Base-by-base conservation (phyloP, 768 basidiomycete species). In the Clathrus columnatus region DNA sequence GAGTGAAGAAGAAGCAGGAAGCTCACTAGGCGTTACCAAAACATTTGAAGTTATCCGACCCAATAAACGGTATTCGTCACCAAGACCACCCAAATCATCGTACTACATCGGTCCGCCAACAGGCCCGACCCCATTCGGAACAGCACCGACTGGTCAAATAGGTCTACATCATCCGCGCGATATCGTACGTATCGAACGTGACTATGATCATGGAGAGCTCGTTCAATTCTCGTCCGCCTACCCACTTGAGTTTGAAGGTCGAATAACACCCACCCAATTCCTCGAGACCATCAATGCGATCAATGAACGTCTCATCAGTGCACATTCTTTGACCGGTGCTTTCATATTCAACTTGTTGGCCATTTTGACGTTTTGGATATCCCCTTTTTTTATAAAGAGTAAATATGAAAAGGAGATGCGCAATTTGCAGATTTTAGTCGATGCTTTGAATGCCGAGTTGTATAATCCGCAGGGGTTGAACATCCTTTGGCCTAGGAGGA, bases 151-250 rank as follows among this genome's bases (percentile, higher is more conserved):
- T 5, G 95, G 95, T 1, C 83, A 85, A 50, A 86, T 98, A 56
- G 94, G 93, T 2, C 70, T 85, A 21, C 90, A 96, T 65, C 84
- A 90, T 61, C 94, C 95, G 16, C 82, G 94, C 51, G 95, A 97
- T 72, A 81, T 99, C 56, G 73, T 99, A 50, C 77, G 95, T 45
- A 73, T 99, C 42, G 95, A 98, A 68, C 73, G 96, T 51, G 96
- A 99, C 68, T 99, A 96, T 67, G 80, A 75, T 14, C 84, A 84
- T 0, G 96, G 95, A 2, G 95, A 98, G 66, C 73, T 94, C 6
- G 79, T 84, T 27, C 95, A 97, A 70, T 96, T 99, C 68, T 78
- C 89, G 29, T 79, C 91, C 0, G 81, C 85, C 60, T 99, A 87
- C 69, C 93, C 91, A 1, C 71, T 94, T 42, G 96, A 99, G 68